Conservation (phyloP, 345 rosid species). For the sweet orange (Citrus sinensis) region DNA sequence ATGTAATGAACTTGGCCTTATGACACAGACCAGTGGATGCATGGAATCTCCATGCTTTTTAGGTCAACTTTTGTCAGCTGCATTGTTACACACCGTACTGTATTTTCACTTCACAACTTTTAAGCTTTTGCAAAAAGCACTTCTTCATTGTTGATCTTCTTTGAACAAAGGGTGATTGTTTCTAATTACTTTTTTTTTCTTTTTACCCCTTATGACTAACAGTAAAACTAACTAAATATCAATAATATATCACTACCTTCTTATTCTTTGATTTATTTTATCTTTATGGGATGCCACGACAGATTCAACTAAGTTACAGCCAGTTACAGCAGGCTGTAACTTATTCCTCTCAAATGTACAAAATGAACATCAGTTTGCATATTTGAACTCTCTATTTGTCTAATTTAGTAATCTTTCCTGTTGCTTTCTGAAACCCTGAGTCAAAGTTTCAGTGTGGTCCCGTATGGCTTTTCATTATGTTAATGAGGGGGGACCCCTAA, state of each 20-base stretch:
- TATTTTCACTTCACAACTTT: constrained; percentile 20
- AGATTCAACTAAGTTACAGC: no score
- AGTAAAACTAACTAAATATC: not conserved
- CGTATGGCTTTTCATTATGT: not conserved
- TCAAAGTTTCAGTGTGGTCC: constrained; percentile 16
- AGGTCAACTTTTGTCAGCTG: constrained; percentile 17
- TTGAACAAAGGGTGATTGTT: not conserved
- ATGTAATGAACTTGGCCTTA: not conserved
- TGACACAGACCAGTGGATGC: constrained; percentile 17
- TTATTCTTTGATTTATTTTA: not conserved
- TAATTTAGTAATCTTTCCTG: not conserved
- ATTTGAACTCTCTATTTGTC: not conserved
- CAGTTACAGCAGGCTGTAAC: no score
- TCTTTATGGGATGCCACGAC: no score
- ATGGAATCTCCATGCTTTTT: constrained; percentile 21
- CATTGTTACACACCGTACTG: constrained; percentile 12
- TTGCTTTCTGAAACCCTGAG: not conserved
- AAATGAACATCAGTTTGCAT: not conserved
- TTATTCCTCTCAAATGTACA: not conserved
- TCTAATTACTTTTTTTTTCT: no score
- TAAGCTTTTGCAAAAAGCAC: not conserved
- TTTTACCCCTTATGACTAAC: no score
- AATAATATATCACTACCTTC: not conserved
- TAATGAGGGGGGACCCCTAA: constrained; percentile 15
- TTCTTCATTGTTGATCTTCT: not conserved